Evolutionary conservation across 208 protist species (phyloP), one percentile per base, ranked within the genome.

Genomic region (Wallacemonas sp.): DNA sequence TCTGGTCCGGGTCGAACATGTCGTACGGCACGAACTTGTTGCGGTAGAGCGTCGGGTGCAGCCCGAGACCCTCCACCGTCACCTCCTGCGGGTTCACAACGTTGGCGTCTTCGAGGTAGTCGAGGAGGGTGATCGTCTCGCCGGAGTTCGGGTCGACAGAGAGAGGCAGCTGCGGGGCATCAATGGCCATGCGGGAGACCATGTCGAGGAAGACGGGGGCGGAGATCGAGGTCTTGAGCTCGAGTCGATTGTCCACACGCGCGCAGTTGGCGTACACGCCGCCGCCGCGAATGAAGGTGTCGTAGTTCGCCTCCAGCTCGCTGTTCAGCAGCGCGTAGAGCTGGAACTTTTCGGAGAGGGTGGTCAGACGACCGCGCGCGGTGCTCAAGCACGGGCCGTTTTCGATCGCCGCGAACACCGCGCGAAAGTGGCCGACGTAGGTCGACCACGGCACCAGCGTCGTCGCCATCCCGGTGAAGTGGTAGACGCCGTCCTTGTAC

Each of bases 1-100:
- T 96, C 11, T 85, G 65, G 48, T 82, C 77, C 32, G 68, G 33
- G 55, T 87, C 71, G 61, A 96, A 81, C 55, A 92, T 81, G 62
- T 95, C 83, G 68, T 90, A 96, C 1, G 78, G 77, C 24, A 90
- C 69, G 74, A 86, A 93, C 78, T 93, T 91, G 65, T 96, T 94
- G 41, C 80, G 75, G 70, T 92, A 88, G 19, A 86, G 68, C 14
- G 83, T 86, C 6, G 92, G 92, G 46, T 95, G 92, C 65, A 97
- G 61, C 16, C 92, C 92, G 5, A 97, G 86, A 4, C 92, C 92
- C 64, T 91, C 88, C 19, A 93, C 81, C 27, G 90, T 96, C 9
- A 97, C 44, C 62, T 86, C 78, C 38, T 78, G 70, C 52, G 92
- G 81, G 58, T 93, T 65, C 1, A 58, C 55, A 12, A 96, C 73